Percentiles rank a stretch among this genome's conserved stretches.
Evolutionary conservation across 805 yeast species (phyloP).

Genomic region (Tanozyma kutaoensis): DNA sequence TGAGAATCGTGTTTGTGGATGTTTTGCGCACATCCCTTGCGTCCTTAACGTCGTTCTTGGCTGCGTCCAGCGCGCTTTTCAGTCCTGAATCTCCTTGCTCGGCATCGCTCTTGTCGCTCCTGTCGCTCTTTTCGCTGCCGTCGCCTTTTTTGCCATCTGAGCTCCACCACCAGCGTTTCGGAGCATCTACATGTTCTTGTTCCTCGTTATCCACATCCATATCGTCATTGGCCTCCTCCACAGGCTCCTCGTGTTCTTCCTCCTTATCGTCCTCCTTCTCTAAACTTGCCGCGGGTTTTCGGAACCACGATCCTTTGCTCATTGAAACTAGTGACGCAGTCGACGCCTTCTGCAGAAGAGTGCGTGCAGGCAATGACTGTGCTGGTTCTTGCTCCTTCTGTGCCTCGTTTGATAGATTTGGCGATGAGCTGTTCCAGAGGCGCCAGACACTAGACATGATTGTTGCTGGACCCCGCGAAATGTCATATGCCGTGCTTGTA

Average conservation of each 20-base stretch:
- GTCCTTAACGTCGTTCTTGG: constrained; percentile 1
- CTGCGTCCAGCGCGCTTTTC: constrained; percentile 1
- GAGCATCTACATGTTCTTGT: constrained; percentile 21
- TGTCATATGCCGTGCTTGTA: too few species aligned
- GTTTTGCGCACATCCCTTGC: constrained; percentile 1
- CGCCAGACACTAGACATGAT: too few species aligned
- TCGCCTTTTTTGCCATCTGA: too few species aligned
- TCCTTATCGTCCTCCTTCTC: constrained; percentile 2
- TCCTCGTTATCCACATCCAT: constrained; percentile 8
- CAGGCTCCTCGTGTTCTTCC: constrained; percentile 1
- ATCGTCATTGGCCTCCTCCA: constrained; percentile 7
- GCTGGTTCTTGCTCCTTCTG: too few species aligned
- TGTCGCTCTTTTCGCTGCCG: background rate
- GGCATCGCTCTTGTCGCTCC: constrained; percentile 1
- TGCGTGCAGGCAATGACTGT: too few species aligned
- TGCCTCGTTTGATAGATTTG: too few species aligned
- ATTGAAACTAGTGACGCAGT: constrained; percentile 11
- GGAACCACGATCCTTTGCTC: constrained; percentile 15
- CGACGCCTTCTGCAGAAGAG: constrained; percentile 11
- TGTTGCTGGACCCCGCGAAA: too few species aligned
- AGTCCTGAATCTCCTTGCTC: constrained; percentile 1
- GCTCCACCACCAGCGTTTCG: constrained; percentile 14
- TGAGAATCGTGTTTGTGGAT: constrained; percentile 16
- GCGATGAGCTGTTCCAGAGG: too few species aligned
- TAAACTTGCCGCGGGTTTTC: constrained; percentile 1